These are phyloP conservation scores for Xylaria scruposa DNA, from an alignment of 495 filamentous ascomycete genomes.

Conservation along the genomic window DNA sequence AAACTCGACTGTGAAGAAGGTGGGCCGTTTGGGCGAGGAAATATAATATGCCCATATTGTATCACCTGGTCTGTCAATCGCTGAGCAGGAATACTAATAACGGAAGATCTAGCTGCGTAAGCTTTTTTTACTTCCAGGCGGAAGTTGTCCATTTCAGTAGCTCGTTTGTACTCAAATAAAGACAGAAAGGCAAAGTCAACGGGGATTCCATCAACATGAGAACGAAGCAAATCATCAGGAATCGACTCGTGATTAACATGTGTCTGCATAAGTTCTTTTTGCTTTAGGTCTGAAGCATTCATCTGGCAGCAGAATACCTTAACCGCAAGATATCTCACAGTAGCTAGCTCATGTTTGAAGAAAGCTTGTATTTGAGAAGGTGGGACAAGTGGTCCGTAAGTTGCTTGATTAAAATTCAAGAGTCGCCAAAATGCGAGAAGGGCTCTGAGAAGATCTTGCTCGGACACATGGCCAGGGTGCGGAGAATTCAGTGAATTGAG, in stretches of 20 bases:
- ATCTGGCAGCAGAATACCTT: slow-evolving; percentile 79
- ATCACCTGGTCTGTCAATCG: slow-evolving; percentile 51
- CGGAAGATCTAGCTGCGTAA: slow-evolving; percentile 31
- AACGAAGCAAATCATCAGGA: slow-evolving; percentile 57
- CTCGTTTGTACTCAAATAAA: slow-evolving; percentile 74
- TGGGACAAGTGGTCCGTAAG: slow-evolving; percentile 65
- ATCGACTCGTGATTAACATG: slow-evolving; percentile 62
- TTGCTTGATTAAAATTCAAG: slow-evolving; percentile 71
- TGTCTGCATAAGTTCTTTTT: slow-evolving; percentile 69
- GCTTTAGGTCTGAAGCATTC: slow-evolving; percentile 78
- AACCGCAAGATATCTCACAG: slow-evolving; percentile 80
- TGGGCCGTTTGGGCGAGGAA: slow-evolving; percentile 67
- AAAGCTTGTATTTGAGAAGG: slow-evolving; percentile 71
- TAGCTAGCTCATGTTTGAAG: slow-evolving; percentile 63
- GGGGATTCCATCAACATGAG: slow-evolving; percentile 73
- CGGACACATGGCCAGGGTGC: slow-evolving; percentile 16
- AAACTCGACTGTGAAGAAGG: slow-evolving; percentile 60
- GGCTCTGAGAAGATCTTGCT: slow-evolving; percentile 43
- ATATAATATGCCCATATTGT: slow-evolving; percentile 64
- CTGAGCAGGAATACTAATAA: slow-evolving; percentile 35
- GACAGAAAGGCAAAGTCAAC: slow-evolving; percentile 88
- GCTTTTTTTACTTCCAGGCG: slow-evolving; percentile 39
- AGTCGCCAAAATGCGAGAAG: slow-evolving; percentile 79
- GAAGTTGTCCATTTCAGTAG: slow-evolving; percentile 47
- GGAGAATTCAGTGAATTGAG: slow-evolving; percentile 36